Percentiles rank a stretch among this genome's conserved stretches.
These are phyloP conservation scores for Plasmodium inui DNA, from an alignment of 169 alveolate species.

Conservation along the genomic window DNA sequence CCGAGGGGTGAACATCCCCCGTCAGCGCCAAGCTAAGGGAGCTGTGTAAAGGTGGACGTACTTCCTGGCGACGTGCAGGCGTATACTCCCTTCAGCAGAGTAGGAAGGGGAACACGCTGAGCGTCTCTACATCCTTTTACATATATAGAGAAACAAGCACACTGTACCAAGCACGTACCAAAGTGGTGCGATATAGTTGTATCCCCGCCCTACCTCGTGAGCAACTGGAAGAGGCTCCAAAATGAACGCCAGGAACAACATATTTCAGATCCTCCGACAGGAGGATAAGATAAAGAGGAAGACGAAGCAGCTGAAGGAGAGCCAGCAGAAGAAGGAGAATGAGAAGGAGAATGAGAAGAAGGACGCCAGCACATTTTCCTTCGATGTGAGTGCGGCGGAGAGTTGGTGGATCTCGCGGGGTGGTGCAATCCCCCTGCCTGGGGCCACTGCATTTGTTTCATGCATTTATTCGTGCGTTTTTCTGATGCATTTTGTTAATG, in stretches of 20 bases:
- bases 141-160: neutral
- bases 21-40: neutral
- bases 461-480: neutral
- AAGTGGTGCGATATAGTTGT: neutral
- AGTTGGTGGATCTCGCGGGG: neutral
- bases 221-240: neutral
- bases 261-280: constrained; percentile 35
- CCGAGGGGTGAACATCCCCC: neutral
- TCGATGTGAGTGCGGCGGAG: constrained; percentile 14
- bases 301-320: constrained; percentile 34
- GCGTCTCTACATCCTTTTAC: neutral
- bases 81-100: neutral
- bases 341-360: constrained; percentile 47
- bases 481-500: neutral
- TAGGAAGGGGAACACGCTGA: neutral
- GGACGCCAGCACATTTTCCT: constrained; percentile 23
- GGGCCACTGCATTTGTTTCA: neutral
- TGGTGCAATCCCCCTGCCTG: neutral
- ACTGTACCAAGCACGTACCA: neutral
- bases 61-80: neutral
- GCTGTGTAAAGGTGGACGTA: neutral
- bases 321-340: constrained; percentile 27
- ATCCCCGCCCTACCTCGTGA: neutral
- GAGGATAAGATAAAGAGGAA: constrained; percentile 62
- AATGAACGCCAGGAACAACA: constrained; percentile 39